Evolutionary conservation across 179 eudicot species (phyloP).

Genomic region (Drosera spatulata): DNA sequence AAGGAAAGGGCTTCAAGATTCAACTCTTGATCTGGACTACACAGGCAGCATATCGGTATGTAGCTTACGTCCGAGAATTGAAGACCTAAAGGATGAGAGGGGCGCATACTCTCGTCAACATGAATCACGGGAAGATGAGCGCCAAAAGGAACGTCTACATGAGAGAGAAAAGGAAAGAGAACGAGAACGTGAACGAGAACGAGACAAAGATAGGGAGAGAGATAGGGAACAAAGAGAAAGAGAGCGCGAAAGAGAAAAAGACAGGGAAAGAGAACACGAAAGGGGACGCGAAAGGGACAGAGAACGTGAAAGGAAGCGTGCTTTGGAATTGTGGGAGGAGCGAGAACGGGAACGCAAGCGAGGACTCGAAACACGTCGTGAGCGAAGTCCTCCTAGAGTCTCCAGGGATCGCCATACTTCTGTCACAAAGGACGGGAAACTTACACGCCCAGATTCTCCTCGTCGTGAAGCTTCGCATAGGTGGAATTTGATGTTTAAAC

Average conservation of each 20-base stretch:
- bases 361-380: constrained; percentile 49
- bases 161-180: constrained; percentile 57
- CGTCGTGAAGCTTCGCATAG: constrained; percentile 80
- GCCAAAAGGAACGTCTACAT: constrained; percentile 46
- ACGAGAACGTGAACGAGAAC: constrained; percentile 15
- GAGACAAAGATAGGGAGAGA: constrained; percentile 37
- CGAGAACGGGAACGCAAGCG: constrained; percentile 40
- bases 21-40: constrained; percentile 58
- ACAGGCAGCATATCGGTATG: constrained; percentile 41
- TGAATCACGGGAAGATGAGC: constrained; percentile 78
- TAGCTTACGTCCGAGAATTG: constrained; percentile 44
- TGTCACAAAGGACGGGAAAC: constrained; percentile 45
- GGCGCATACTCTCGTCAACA: constrained; percentile 43
- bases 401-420: constrained; percentile 70
- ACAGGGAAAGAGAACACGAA: constrained; percentile 18
- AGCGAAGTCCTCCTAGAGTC: constrained; percentile 57
- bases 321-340: constrained; percentile 32
- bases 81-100: constrained; percentile 54
- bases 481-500: constrained; percentile 58
- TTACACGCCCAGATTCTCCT: constrained; percentile 65
- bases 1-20: constrained; percentile 76
- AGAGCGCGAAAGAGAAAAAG: constrained; percentile 33
- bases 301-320: constrained; percentile 39
- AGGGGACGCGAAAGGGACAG: constrained; percentile 22
- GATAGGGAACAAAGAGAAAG: constrained; percentile 66